Evolutionary conservation across 106 monocot species (phyloP).

Genomic region (Alisma plantagoaquatica): DNA sequence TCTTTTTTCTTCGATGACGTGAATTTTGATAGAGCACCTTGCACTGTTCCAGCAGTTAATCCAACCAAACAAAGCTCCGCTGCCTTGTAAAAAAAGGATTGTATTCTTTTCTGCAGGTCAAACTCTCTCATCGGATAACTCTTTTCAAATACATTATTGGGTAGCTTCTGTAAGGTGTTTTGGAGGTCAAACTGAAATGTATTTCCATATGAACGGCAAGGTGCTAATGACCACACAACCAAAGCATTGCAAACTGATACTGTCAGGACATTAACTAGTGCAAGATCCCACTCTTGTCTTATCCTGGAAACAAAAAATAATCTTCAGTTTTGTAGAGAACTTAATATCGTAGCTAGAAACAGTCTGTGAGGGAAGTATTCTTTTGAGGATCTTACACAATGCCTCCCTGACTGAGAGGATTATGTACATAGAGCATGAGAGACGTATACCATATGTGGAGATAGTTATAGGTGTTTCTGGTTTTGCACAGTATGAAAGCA

Average conservation of each 20-base stretch:
- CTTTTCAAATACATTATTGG: constrained; percentile 93
- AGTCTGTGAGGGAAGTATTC: no score
- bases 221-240: constrained; percentile 89
- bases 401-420: no score
- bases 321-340: not conserved
- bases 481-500: no score
- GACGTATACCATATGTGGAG: no score
- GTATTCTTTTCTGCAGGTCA: constrained; percentile 79
- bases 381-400: no score
- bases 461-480: no score
- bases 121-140: constrained; percentile 86
- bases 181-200: constrained; percentile 85
- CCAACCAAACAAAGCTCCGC: constrained; percentile 71
- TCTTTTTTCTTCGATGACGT: constrained; percentile 46
- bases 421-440: no score
- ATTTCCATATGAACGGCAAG: constrained; percentile 92
- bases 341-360: not conserved
- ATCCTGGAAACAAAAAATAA: constrained; percentile 40
- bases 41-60: constrained; percentile 53
- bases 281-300: constrained; percentile 93
- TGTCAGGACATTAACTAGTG: constrained; percentile 74
- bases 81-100: constrained; percentile 82
- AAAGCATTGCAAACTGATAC: constrained; percentile 77
- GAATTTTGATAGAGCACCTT: constrained; percentile 61
- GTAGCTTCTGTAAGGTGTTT: constrained; percentile 92